phyloP scores from a whole-genome alignment of 1,284 basidiomycete genomes.

The Microbotryomycetes sp. region DNA sequence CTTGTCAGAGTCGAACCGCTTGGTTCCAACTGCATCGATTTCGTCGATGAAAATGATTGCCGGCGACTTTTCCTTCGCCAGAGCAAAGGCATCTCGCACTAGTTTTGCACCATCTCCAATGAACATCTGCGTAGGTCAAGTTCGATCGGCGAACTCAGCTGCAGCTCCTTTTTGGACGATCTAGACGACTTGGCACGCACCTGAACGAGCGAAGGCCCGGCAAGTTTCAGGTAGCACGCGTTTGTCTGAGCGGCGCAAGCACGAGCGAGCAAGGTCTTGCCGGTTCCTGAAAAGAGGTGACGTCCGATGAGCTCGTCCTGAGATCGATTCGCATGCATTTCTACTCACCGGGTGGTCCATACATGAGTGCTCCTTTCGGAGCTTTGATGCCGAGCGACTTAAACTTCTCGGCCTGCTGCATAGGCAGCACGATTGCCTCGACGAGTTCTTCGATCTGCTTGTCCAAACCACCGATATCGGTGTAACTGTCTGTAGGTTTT shows the following conservation, averaged over 20 bases:
- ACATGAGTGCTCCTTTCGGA: constrained; percentile 72
- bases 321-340: background rate
- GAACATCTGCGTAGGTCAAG: constrained; percentile 56
- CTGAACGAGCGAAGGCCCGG: constrained; percentile 67
- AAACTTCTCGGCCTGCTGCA: constrained; percentile 75
- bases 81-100: constrained; percentile 91
- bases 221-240: constrained; percentile 70
- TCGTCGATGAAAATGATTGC: constrained; percentile 99
- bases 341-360: constrained; percentile 60
- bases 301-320: background rate
- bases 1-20: constrained; percentile 96
- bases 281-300: constrained; percentile 50
- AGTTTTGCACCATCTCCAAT: constrained; percentile 92
- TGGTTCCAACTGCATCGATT: constrained; percentile 97
- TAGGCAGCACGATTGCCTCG: constrained; percentile 69
- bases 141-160: background rate
- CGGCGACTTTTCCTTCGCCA: constrained; percentile 94
- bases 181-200: too few species aligned
- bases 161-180: background rate
- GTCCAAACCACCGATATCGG: constrained; percentile 69
- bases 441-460: constrained; percentile 76
- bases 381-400: constrained; percentile 72
- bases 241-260: constrained; percentile 75
- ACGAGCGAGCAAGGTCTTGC: constrained; percentile 67
- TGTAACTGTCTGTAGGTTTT: constrained; percentile 67